Evolutionary conservation across 495 filamentous ascomycete genomes (phyloP).

Genomic region (Hypoxylon lienhwacheense): DNA sequence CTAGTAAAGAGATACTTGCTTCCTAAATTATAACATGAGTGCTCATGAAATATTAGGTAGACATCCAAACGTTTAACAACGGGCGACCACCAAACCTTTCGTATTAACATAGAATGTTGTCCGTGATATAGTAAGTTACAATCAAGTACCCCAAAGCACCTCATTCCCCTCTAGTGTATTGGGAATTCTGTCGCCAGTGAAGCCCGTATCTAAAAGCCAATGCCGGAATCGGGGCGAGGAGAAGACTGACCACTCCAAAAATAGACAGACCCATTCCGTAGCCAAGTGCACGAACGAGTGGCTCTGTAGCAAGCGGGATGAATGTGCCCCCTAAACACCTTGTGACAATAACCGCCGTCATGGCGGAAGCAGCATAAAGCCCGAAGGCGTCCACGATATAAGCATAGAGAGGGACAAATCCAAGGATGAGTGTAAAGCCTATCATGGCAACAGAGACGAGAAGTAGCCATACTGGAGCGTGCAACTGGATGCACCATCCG

Average conservation of each 20-base stretch:
- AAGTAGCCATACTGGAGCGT: conserved; percentile 44
- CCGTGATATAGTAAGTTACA: too few relatives aligned
- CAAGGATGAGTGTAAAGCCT: conserved; percentile 47
- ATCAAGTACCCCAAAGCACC: too few relatives aligned
- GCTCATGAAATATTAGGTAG: too few relatives aligned
- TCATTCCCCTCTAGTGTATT: conserved; percentile 45
- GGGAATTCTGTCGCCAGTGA: conserved; percentile 53
- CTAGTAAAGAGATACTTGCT: too few relatives aligned
- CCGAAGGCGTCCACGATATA: conserved; percentile 63
- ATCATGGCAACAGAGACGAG: conserved; percentile 44
- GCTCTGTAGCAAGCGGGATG: conserved; percentile 52
- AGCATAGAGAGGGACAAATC: conserved; percentile 52
- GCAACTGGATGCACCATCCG: conserved; percentile 51
- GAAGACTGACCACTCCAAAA: conserved; percentile 41
- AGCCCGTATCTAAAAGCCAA: conserved; percentile 53
- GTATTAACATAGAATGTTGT: too few relatives aligned
- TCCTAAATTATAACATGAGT: too few relatives aligned
- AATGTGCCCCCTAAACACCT: conserved; percentile 59
- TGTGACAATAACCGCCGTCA: conserved; percentile 58
- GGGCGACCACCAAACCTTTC: too few relatives aligned
- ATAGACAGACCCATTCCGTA: conserved; percentile 55
- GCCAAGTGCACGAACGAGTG: conserved; percentile 49
- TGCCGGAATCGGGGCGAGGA: conserved; percentile 54
- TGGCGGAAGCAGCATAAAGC: conserved; percentile 56
- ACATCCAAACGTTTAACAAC: too few relatives aligned